Base-by-base conservation (phyloP, 1,139 yeast species). In the Scheffersomyces stambukii region DNA sequence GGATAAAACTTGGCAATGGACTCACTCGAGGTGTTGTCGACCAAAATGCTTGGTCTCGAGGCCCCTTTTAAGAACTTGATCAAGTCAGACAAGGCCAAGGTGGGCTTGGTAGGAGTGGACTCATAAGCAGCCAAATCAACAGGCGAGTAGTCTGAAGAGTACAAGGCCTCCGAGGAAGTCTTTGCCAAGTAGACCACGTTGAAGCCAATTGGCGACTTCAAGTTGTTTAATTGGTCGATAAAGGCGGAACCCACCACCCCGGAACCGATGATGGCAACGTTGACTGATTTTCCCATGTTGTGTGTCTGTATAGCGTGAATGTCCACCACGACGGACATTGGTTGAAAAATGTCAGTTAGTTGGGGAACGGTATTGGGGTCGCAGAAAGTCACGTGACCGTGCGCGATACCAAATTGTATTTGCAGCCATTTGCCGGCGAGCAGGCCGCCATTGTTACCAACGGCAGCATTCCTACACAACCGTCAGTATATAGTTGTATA, bases 161-260 rank as follows among this genome's bases (percentile, higher is more conserved):
- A 69, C 28, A 85, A 57, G 13, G 95, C 83, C 46, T 75, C 81
- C 33, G 69, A 60, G 28, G 70, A 63, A 17, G 88, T 70, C 46
- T 85, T 80, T 29, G 96, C 88, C 37, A 91, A 72, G 43, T 84
- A 72, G 27, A 91, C 77, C 19, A 91, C 82, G 45, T 86, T 82
- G 67, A 79, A 86, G 24, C 66, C 62, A 43, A 82, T 70, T 19
- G 75, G 51, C 34, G 64, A 40, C 41, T 72, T 66, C 43, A 89
- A 69, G 61, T 82, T 93, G 48, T 76, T 75, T 57, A 91, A 67
- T 50, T 67, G 74, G 46, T 47, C 55, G 46, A 66, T 54, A 61
- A 86, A 86, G 30, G 96, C 88, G 20, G 93, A 73, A 35, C 99
- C 99, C 37, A 91, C 97, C 30, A 88, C 91, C 45, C 97, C 97